Conservation (phyloP, 1,284 basidiomycete species). For the Golubevia pallescens region DNA sequence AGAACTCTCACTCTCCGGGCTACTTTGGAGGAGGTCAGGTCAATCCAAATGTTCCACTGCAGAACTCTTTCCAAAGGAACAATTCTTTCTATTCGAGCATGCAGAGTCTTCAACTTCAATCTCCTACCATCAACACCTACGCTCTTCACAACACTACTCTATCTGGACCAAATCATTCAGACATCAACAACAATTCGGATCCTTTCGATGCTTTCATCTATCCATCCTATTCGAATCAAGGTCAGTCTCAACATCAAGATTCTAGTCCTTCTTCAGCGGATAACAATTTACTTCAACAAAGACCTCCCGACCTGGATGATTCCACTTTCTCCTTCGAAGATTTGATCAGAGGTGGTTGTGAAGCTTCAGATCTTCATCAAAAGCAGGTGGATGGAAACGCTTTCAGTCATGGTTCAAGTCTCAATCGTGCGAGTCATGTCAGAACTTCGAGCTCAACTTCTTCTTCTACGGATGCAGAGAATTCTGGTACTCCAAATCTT, state of each 20-base stretch:
- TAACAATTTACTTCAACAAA: neutral
- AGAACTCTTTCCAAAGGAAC: slow-evolving; percentile 24
- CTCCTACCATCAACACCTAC: slow-evolving; percentile 15
- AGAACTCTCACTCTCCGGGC: too few species aligned
- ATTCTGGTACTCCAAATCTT: neutral
- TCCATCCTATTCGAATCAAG: slow-evolving; percentile 30
- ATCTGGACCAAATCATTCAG: too few species aligned
- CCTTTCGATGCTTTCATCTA: slow-evolving; percentile 32
- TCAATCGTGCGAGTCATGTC: neutral
- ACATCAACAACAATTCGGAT: neutral
- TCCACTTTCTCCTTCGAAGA: neutral
- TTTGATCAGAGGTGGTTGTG: neutral
- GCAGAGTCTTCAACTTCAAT: slow-evolving; percentile 36
- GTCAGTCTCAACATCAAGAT: slow-evolving; percentile 14
- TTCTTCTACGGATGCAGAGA: neutral
- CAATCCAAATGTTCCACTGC: slow-evolving; percentile 1
- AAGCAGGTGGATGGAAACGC: neutral
- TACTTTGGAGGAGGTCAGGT: neutral
- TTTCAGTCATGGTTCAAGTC: neutral
- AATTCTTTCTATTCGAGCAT: slow-evolving; percentile 31
- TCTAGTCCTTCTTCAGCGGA: neutral
- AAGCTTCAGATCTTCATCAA: neutral
- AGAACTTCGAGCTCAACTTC: neutral
- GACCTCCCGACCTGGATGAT: neutral
- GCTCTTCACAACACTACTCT: too few species aligned